Evolutionary conservation across 306 rosid species (phyloP), one percentile per base, ranked within the genome.

Genomic region (Oemleria cerasiformis): DNA sequence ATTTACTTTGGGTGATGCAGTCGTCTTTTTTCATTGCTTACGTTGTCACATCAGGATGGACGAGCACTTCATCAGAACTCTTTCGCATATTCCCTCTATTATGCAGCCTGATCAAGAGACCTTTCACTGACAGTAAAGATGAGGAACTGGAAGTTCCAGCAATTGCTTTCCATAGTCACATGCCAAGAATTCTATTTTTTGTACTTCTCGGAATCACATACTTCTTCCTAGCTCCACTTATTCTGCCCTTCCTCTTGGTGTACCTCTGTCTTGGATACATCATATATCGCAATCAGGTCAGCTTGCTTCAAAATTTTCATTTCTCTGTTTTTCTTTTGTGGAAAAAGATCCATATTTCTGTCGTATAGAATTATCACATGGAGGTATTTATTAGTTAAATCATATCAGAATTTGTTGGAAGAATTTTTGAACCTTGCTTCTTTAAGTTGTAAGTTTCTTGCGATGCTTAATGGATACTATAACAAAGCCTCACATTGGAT

Each of bases 11-110:
- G 58, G 40, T 70, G 65, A 70, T 84, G 81, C 60, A 94, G 97
- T 91, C 97, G 47, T 94, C 97, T 12, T 94, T 94, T 83, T 94
- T 94, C 76, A 91, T 94, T 58, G 92, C 97, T 48, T 94, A 91
- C 58, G 99, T 94, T 51, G 95, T 94, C 73, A 91, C 99, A 7
- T 79, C 96, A 58, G 99, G 97, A 82, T 94, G 99, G 99, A 91
- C 99, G 21, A 88, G 92, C 53, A 68, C 82, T 9, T 85, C 90
- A 38, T 85, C 97, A 5, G 99, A 94, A 80, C 95, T 94, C 43
- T 82, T 91, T 75, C 94, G 85, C 59, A 73, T 94, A 55, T 15
- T 91, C 59, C 96, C 92, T 72, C 75, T 89, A 56, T 43, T 91
- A 63, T 50, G 78, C 44, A 82, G 86, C 86, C 79, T 83, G 72